A percentile compares a stretch with the other conserved stretches of the same genome.
Conservation (phyloP, 305 asterid species). For the Stenogyne calaminthoides region DNA sequence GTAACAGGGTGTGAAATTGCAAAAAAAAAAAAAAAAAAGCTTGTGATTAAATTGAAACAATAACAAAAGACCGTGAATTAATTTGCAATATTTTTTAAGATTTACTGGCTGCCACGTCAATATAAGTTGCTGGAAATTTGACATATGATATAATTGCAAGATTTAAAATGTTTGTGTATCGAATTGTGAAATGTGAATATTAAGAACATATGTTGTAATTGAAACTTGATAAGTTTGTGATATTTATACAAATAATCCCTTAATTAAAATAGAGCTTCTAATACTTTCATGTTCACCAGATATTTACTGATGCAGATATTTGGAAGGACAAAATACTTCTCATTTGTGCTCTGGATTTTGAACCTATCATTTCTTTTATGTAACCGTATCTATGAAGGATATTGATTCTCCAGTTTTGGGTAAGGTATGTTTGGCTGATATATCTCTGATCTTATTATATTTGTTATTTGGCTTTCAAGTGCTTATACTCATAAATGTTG, state of each 20-base stretch:
- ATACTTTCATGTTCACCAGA: slow-evolving; percentile 52
- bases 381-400: slow-evolving; percentile 92
- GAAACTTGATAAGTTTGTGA: too few relatives aligned
- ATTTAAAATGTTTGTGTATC: too few relatives aligned
- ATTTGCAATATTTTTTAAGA: too few relatives aligned
- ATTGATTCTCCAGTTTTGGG: slow-evolving; percentile 86
- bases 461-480: neutral
- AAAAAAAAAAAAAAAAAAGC: too few relatives aligned
- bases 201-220: too few relatives aligned
- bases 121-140: too few relatives aligned
- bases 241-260: neutral
- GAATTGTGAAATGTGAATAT: too few relatives aligned
- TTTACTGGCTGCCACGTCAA: too few relatives aligned
- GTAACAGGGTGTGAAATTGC: too few relatives aligned
- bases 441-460: slow-evolving; percentile 25
- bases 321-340: slow-evolving; percentile 79
- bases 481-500: slow-evolving; percentile 7
- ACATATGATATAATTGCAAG: too few relatives aligned
- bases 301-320: slow-evolving; percentile 68
- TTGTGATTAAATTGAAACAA: too few relatives aligned
- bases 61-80: too few relatives aligned
- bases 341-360: slow-evolving; percentile 69
- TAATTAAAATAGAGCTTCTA: slow-evolving; percentile 33
- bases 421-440: slow-evolving; percentile 39
- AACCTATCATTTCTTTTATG: slow-evolving; percentile 76